Conservation (phyloP, 2,329 filamentous ascomycete genomes). For the Ambrosiella xylebori region DNA sequence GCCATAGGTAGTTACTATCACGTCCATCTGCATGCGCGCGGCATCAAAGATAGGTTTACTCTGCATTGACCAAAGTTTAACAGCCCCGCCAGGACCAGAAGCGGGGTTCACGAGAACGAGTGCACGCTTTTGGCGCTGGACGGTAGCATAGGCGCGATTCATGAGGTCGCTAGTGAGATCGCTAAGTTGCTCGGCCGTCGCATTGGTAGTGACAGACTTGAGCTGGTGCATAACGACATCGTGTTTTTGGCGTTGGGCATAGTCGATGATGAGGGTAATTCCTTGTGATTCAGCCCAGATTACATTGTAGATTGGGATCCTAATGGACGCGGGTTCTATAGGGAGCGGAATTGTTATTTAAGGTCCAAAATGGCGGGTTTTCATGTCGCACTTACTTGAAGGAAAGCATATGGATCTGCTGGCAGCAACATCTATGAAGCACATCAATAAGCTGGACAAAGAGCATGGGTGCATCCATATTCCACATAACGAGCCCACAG, state of each 20-base stretch:
- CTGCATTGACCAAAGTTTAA: conserved; percentile 54
- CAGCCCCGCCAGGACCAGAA: conserved; percentile 63
- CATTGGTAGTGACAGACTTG: conserved; percentile 29
- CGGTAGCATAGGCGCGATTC: conserved; percentile 49
- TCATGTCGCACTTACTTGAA: conserved; percentile 7
- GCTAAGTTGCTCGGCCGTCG: conserved; percentile 29
- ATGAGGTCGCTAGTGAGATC: conserved; percentile 50
- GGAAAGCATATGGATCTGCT: conserved; percentile 10
- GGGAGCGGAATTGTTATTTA: neutral
- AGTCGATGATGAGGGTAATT: conserved; percentile 51
- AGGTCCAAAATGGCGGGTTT: neutral
- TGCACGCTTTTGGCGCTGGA: conserved; percentile 55
- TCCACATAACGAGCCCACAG: neutral
- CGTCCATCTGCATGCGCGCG: conserved; percentile 58
- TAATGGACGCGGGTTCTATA: conserved; percentile 2
- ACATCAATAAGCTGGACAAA: conserved; percentile 2
- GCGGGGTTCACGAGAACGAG: conserved; percentile 86
- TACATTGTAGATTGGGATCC: conserved; percentile 42
- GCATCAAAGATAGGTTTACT: conserved; percentile 71
- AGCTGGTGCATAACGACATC: conserved; percentile 43
- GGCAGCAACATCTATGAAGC: conserved; percentile 1
- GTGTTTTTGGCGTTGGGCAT: conserved; percentile 42
- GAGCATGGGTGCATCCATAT: neutral
- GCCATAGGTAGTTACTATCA: conserved; percentile 50
- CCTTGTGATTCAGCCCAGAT: conserved; percentile 57